These are phyloP conservation scores for Penicillium malachiteum DNA, from an alignment of 495 filamentous ascomycete genomes.

Conservation along the genomic window DNA sequence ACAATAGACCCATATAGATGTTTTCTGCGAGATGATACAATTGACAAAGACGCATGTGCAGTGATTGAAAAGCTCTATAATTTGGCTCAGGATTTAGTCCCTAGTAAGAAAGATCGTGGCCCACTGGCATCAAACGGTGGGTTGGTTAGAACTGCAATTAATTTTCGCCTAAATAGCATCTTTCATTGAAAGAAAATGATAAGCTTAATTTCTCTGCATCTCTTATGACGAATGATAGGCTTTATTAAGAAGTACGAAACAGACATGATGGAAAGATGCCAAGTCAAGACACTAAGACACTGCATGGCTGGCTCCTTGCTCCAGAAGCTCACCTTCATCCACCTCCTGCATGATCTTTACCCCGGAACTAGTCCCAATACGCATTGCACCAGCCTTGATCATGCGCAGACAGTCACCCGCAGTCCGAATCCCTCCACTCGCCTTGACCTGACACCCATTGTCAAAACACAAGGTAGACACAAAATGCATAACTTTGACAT, in stretches of 20 bases:
- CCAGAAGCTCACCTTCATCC: constrained; percentile 22
- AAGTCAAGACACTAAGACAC: constrained; percentile 9
- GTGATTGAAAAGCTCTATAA: no score
- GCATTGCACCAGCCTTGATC: constrained; percentile 62
- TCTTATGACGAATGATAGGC: neutral
- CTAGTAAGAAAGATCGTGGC: no score
- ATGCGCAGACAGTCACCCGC: constrained; percentile 53
- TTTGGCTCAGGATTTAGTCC: no score
- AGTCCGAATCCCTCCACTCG: constrained; percentile 61
- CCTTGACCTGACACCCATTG: constrained; percentile 56
- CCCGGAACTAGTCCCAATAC: constrained; percentile 63
- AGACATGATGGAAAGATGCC: neutral
- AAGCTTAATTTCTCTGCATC: no score
- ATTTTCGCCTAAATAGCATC: no score
- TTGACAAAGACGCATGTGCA: no score
- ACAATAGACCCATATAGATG: no score
- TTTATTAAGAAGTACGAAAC: neutral
- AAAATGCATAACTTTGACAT: constrained; percentile 59
- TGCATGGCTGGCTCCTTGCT: constrained; percentile 18
- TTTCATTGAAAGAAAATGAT: neutral
- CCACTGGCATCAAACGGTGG: no score
- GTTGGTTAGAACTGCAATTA: no score
- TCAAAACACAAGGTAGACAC: constrained; percentile 38
- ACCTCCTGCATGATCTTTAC: constrained; percentile 56
- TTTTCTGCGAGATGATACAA: no score